Base-by-base conservation (phyloP, 2,329 filamentous ascomycete species). In the Chaetomium sp. region DNA sequence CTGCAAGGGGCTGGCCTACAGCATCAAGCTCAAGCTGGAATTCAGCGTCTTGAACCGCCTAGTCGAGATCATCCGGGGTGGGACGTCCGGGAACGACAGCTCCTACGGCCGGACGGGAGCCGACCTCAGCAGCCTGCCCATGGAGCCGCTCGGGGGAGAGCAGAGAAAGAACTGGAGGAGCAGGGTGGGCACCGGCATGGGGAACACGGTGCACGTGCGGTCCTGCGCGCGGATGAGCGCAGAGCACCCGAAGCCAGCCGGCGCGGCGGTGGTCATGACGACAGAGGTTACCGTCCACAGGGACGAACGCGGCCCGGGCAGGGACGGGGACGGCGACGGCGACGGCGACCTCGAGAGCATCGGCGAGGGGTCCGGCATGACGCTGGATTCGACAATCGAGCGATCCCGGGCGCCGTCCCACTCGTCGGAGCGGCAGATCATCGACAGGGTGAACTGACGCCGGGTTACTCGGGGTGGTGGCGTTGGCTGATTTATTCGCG, bases 11-110 rank as follows among this genome's bases (percentile, higher is more conserved):
- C 54, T 71, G 23, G 68, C 66, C 8, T 71, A 71, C 57, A 69
- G 68, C 55, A 29, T 70, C 56, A 71, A 71, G 58, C 58, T 71
- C n/a, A 71, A 69, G 64, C 55, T 71, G 12, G 68, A 71, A 23
- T 71, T 71, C 61, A 63, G 64, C 56, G 65, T 71, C 21, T 42
- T 71, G 42, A 71, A 71, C 56, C 61, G 58, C 33, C 62, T 71
- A 4, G 60, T 71, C 19, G 65, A 65, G 60, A 55, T 71, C 42
- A 59, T 63, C 19, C 45, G 27, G 54, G 60, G 60, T 7, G 23
- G 45, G 1, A 27, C 27, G 4, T 50, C 42, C 13, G 56, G 6
- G 12, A 21, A 42, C 38, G 42, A 49, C 13, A 58, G 45, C 33
- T 54, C 55, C 13, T 49, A 64, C 35, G 25, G 9, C 13, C 23